phyloP scores from a whole-genome alignment of 108 stramenopile genomes.

The Craspedostauros australis region DNA sequence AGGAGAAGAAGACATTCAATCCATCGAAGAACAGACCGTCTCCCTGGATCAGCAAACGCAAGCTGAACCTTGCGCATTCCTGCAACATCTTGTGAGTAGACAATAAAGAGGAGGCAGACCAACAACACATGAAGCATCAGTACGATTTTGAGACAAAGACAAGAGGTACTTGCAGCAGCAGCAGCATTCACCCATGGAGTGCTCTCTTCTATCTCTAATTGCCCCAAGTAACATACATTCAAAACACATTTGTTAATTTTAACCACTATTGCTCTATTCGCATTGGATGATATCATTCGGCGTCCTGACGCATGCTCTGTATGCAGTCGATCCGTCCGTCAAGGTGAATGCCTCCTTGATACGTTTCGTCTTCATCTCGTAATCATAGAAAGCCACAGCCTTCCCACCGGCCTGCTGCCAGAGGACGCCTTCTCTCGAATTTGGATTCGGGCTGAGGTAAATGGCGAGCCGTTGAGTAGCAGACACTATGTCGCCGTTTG shows the following conservation, averaged over 20 bases:
- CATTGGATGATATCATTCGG: constrained; percentile 17
- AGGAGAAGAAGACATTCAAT: constrained; percentile 37
- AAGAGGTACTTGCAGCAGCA: too few relatives aligned
- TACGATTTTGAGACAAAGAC: too few relatives aligned
- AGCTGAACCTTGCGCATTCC: too few relatives aligned
- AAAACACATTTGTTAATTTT: too few relatives aligned
- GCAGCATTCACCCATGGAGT: too few relatives aligned
- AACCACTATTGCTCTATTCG: constrained; percentile 4
- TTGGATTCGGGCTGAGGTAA: constrained; percentile 53
- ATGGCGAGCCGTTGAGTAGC: constrained; percentile 39
- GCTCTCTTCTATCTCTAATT: too few relatives aligned
- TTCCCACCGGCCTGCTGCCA: constrained; percentile 51
- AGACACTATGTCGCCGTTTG: constrained; percentile 15
- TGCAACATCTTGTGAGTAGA: too few relatives aligned
- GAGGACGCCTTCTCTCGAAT: constrained; percentile 45
- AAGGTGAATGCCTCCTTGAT: constrained; percentile 5
- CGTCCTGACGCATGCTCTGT: constrained; percentile 14
- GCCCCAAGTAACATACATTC: too few relatives aligned
- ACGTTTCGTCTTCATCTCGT: constrained; percentile 41
- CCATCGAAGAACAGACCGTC: constrained; percentile 10
- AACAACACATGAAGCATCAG: too few relatives aligned
- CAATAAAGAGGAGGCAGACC: too few relatives aligned
- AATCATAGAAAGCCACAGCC: constrained; percentile 55
- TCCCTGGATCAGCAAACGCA: constrained; percentile 20
- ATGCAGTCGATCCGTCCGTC: neutral